A percentile compares a stretch with the other conserved stretches of the same genome.
Conservation (phyloP, 192 early-diverging fungal genomes). For the Anaeromyces robustus region DNA sequence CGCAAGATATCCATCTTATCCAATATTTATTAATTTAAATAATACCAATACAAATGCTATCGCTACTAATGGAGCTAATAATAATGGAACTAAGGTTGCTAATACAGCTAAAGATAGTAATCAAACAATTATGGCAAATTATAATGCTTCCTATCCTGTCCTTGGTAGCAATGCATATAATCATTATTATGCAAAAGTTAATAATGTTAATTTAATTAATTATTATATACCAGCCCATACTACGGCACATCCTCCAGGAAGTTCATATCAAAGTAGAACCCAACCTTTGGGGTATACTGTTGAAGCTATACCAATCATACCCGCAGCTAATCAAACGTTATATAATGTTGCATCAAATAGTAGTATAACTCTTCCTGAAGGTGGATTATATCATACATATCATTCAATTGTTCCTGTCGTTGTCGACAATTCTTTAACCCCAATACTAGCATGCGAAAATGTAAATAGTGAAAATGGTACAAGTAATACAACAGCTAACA, state of each 20-base stretch:
- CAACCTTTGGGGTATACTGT: neutral
- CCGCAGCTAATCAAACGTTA: neutral
- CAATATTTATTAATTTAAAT: neutral
- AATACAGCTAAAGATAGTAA: neutral
- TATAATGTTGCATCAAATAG: neutral
- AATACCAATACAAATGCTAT: neutral
- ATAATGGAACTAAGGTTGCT: neutral
- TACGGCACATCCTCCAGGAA: neutral
- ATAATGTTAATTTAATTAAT: neutral
- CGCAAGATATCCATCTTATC: neutral
- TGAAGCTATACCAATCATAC: neutral
- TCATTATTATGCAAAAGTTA: neutral
- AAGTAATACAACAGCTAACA: too few species aligned
- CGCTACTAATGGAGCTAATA: neutral
- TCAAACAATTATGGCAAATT: neutral
- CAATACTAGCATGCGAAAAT: neutral
- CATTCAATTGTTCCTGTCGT: neutral
- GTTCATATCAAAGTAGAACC: neutral
- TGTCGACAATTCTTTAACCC: neutral
- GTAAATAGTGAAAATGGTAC: neutral
- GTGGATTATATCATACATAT: neutral
- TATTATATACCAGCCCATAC: neutral
- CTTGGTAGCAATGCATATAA: neutral
- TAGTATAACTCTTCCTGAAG: neutral
- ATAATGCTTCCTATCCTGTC: neutral